Conservation (phyloP, 768 basidiomycete genomes). For the Grammothele lineata region DNA sequence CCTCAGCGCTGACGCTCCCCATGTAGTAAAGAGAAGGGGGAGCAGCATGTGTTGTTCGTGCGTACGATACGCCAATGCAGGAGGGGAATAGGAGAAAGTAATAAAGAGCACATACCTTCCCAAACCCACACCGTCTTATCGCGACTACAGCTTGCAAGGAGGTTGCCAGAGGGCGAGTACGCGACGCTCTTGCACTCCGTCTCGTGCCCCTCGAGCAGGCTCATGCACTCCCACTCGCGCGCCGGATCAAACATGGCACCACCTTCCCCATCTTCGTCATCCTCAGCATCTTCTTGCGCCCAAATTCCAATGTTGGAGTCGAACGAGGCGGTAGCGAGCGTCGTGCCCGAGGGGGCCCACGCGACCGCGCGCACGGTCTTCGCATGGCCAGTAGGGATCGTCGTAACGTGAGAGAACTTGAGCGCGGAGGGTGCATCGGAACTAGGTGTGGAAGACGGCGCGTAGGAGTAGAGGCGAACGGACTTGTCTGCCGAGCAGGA, state of each 20-base stretch:
- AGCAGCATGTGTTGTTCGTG: too few relatives aligned
- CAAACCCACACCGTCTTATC: constrained; percentile 99
- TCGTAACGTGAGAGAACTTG: constrained; percentile 51
- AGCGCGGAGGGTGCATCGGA: constrained; percentile 13
- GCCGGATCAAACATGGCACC: constrained; percentile 16
- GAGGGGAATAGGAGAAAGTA: too few relatives aligned
- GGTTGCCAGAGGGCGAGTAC: constrained; percentile 68
- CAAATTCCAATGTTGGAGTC: constrained; percentile 91
- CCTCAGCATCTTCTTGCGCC: constrained; percentile 60
- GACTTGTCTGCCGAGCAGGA: constrained; percentile 95
- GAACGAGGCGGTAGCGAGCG: constrained; percentile 89
- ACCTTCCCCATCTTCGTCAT: constrained; percentile 29
- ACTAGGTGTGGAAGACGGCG: constrained; percentile 16
- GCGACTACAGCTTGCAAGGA: constrained; percentile 91
- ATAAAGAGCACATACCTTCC: constrained; percentile 65
- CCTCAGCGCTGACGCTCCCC: too few relatives aligned
- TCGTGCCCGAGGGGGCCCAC: constrained; percentile 85
- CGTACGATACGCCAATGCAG: too few relatives aligned
- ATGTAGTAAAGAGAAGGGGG: too few relatives aligned
- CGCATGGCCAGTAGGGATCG: constrained; percentile 79
- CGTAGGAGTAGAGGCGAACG: constrained; percentile 79
- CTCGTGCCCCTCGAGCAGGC: constrained; percentile 89
- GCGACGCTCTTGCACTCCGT: constrained; percentile 93
- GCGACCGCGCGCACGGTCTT: constrained; percentile 85
- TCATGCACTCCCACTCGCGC: constrained; percentile 75